Percentiles rank a stretch among this genome's conserved stretches.
Evolutionary conservation across 2,329 filamentous ascomycete species (phyloP).

Genomic region (Cordyceps cicadae): DNA sequence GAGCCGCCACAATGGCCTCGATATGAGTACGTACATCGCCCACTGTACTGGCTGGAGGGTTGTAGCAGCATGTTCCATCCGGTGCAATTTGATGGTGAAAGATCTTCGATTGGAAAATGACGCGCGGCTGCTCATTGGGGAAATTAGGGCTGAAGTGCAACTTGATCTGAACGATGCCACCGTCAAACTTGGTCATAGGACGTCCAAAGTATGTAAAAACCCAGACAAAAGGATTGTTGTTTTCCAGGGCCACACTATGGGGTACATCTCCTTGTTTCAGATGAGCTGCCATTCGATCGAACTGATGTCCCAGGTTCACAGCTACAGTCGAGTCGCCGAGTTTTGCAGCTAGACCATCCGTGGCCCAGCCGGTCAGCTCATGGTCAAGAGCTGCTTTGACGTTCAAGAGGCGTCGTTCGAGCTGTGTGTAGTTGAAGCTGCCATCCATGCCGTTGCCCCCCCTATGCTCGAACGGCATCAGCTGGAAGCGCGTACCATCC

Average conservation of each 20-base stretch:
- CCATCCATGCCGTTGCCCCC: constrained; percentile 78
- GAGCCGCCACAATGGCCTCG: constrained; percentile 66
- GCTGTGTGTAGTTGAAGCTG: constrained; percentile 68
- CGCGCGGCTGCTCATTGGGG: constrained; percentile 79
- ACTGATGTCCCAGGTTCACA: constrained; percentile 75
- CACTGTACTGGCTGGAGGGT: constrained; percentile 46
- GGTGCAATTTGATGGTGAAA: constrained; percentile 83
- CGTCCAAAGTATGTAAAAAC: constrained; percentile 79
- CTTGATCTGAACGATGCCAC: constrained; percentile 76
- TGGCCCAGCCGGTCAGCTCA: constrained; percentile 65
- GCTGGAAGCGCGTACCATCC: constrained; percentile 57
- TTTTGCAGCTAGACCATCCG: constrained; percentile 55
- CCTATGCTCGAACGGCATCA: constrained; percentile 73
- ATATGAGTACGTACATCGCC: constrained; percentile 81
- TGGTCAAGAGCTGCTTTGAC: constrained; percentile 64
- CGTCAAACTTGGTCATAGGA: constrained; percentile 88
- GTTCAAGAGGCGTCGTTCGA: constrained; percentile 58
- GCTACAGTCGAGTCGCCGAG: constrained; percentile 65
- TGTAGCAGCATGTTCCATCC: constrained; percentile 78
- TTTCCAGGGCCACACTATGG: constrained; percentile 66
- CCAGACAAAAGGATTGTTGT: constrained; percentile 88
- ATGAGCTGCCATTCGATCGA: constrained; percentile 68
- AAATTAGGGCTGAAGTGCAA: constrained; percentile 77
- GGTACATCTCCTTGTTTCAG: constrained; percentile 65
- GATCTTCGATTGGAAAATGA: constrained; percentile 69